Percentiles rank a stretch among this genome's conserved stretches.
These are phyloP conservation scores for Inosperma sp. DNA, from an alignment of 768 basidiomycete species.

Conservation along the genomic window DNA sequence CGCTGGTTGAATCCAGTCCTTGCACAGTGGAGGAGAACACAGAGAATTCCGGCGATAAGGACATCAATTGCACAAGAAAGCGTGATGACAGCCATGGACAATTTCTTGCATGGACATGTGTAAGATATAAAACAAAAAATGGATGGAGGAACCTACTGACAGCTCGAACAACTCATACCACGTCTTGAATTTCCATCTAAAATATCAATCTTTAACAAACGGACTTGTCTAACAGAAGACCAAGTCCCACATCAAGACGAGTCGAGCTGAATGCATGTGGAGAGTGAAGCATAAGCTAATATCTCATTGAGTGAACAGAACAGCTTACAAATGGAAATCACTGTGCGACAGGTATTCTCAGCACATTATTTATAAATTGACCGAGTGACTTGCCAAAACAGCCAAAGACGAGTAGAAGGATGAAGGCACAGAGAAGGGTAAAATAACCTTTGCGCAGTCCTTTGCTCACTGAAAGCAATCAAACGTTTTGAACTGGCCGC, in stretches of 20 bases:
- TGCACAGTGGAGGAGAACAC: slow-evolving; percentile 9
- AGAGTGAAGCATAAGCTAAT: no score
- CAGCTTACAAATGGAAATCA: no score
- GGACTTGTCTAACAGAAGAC: neutral
- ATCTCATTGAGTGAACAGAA: no score
- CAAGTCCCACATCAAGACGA: neutral
- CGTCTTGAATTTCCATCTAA: neutral
- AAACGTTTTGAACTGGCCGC: no score
- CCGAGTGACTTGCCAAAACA: no score
- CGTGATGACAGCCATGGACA: slow-evolving; percentile 13
- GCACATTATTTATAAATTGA: no score
- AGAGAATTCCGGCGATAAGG: slow-evolving; percentile 15
- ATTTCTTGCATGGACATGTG: neutral
- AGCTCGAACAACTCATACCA: neutral
- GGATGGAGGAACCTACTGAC: neutral
- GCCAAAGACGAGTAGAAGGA: no score
- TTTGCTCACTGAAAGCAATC: no score
- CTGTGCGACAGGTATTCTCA: no score
- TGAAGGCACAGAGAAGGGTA: no score
- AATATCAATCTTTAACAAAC: neutral
- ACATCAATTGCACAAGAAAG: slow-evolving; percentile 13
- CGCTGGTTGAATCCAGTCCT: slow-evolving; percentile 14
- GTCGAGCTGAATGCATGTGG: neutral
- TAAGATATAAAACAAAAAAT: neutral
- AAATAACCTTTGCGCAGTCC: no score